Evolutionary conservation across 2,329 filamentous ascomycete genomes (phyloP).

Genomic region (Aspergillus sp.): DNA sequence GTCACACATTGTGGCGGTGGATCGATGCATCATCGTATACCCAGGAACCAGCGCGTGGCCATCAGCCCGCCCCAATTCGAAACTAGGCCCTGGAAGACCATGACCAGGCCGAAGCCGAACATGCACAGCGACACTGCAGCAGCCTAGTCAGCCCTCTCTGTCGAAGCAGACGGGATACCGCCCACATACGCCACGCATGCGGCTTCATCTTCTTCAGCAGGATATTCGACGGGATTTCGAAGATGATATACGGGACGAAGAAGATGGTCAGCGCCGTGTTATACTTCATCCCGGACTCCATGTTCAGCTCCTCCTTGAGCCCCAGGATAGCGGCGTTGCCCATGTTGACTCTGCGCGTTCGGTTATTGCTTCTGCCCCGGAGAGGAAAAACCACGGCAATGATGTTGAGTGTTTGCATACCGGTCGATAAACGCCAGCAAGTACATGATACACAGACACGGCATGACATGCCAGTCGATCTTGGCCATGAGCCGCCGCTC

Average conservation of each 20-base stretch:
- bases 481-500: constrained; percentile 58
- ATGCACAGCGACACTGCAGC: constrained; percentile 61
- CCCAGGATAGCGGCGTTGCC: constrained; percentile 64
- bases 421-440: constrained; percentile 57
- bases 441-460: constrained; percentile 64
- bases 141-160: constrained; percentile 1
- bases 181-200: constrained; percentile 51
- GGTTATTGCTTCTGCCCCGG: too few relatives aligned
- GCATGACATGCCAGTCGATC: constrained; percentile 63
- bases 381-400: too few relatives aligned
- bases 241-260: constrained; percentile 66
- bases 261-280: constrained; percentile 72
- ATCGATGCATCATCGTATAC: too few relatives aligned
- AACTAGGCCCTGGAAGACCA: constrained; percentile 66
- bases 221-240: constrained; percentile 60
- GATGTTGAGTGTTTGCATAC: constrained; percentile 25
- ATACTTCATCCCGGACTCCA: constrained; percentile 49
- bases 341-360: constrained; percentile 62
- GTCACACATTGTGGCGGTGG: background rate
- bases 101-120: constrained; percentile 70
- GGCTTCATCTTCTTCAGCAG: constrained; percentile 59
- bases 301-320: constrained; percentile 52
- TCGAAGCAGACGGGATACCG: background rate
- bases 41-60: constrained; percentile 75
- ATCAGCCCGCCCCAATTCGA: constrained; percentile 69